phyloP scores from a whole-genome alignment of 169 alveolate species.

The Cryptosporidium baileyi region DNA sequence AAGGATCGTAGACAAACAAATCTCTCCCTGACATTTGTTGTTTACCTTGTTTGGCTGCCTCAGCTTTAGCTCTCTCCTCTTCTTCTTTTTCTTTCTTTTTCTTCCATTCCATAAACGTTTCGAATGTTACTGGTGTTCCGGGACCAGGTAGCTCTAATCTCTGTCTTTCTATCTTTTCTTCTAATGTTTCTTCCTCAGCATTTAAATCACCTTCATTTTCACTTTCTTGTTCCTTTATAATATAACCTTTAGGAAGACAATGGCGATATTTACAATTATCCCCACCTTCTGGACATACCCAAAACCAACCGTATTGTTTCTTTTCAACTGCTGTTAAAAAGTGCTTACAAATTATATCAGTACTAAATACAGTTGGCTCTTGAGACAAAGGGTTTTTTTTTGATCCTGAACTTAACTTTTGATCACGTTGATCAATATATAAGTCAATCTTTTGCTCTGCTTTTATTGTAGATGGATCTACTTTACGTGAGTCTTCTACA shows the following conservation, averaged over 20 bases:
- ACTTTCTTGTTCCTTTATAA: conserved; percentile 76
- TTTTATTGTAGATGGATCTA: conserved; percentile 83
- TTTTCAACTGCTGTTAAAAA: conserved; percentile 96
- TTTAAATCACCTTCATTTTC: conserved; percentile 68
- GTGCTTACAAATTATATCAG: conserved; percentile 93
- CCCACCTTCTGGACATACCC: conserved; percentile 99
- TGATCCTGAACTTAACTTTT: conserved; percentile 69
- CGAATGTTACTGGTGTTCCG: conserved; percentile 91
- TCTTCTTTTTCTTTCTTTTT: conserved; percentile 83
- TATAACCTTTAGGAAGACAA: conserved; percentile 95
- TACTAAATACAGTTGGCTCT: conserved; percentile 75
- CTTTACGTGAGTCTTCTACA: conserved; percentile 74
- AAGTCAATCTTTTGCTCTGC: conserved; percentile 91
- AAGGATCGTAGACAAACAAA: conserved; percentile 86
- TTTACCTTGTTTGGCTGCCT: conserved; percentile 75
- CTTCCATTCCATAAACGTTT: conserved; percentile 91
- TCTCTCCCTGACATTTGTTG: conserved; percentile 79
- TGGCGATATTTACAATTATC: conserved; percentile 96
- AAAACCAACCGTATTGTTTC: conserved; percentile 96
- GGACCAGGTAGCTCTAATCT: conserved; percentile 82
- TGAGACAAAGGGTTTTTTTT: conserved; percentile 42
- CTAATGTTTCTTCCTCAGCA: conserved; percentile 88
- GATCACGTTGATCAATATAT: conserved; percentile 93
- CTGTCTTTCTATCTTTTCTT: conserved; percentile 92
- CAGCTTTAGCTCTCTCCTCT: conserved; percentile 79